Evolutionary conservation across 306 rosid genomes (phyloP), one percentile per base, ranked within the genome.

Genomic region (Lotus japonicus): DNA sequence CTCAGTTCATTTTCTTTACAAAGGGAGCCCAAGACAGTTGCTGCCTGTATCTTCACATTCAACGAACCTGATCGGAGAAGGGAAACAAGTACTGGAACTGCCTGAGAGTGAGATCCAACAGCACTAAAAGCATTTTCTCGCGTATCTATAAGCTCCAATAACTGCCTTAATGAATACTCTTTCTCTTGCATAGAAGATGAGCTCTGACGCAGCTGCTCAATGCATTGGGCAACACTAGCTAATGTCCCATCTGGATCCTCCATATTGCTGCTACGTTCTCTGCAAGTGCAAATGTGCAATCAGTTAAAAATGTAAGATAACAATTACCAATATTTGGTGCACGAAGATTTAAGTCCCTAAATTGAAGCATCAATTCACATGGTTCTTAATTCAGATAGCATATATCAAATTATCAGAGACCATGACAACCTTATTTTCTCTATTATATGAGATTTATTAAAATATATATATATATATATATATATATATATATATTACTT

Each of bases 21-120:
- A 35, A 95, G 87, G 74, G 92, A 85, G 38, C 97, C 97, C 82
- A 95, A 77, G 58, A 95, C 97, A 74, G 91, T 84, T 41, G 97
- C 97, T 74, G 97, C 97, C 74, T 90, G 97, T 80, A 91, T 88
- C 92, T 95, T 95, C 79, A 91, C 97, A 73, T 84, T 91, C 66
- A 87, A 80, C 46, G 97, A 85, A 64, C 99, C 96, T 15, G 96
- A 85, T 39, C 99, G 91, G 57, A 95, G 97, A 83, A 95, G 97
- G 86, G 99, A 88, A 84, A 95, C 99, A 66, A 95, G 99, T 21
- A 90, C 99, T 49, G 99, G 99, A 80, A 95, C 99, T 66, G 99
- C 97, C 74, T 95, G 99, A 75, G 99, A 88, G 79, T 95, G 99
- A 78, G 99, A 90, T 88, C 99, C 99, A 80, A 95, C 97, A 17